Percentiles rank a stretch among this genome's conserved stretches.
These are phyloP conservation scores for Candida sojae DNA, from an alignment of 1,139 yeast genomes.

Conservation along the genomic window DNA sequence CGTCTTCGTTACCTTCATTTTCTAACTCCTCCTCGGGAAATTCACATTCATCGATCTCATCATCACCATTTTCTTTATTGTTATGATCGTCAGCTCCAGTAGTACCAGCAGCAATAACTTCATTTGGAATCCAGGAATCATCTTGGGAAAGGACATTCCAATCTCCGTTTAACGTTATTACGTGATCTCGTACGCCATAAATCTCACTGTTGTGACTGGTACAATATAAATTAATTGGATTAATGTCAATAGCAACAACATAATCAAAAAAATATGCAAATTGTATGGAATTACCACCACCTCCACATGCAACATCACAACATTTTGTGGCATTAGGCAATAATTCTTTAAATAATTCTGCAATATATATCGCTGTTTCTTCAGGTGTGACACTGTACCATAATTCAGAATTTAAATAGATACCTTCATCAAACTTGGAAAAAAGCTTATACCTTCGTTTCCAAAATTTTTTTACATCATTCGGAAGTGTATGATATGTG, in stretches of 20 bases:
- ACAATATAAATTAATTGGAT: slow-evolving; percentile 61
- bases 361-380: slow-evolving; percentile 61
- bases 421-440: slow-evolving; percentile 65
- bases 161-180: slow-evolving; percentile 54
- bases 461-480: slow-evolving; percentile 57
- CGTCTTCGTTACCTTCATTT: too few relatives aligned
- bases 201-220: slow-evolving; percentile 72
- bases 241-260: slow-evolving; percentile 70
- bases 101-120: slow-evolving; percentile 11
- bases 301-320: slow-evolving; percentile 88
- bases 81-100: slow-evolving; percentile 11
- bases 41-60: background rate
- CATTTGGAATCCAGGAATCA: slow-evolving; percentile 15
- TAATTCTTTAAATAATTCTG: slow-evolving; percentile 48
- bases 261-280: slow-evolving; percentile 61
- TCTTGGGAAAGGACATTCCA: slow-evolving; percentile 43
- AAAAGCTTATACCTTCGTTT: slow-evolving; percentile 59
- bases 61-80: slow-evolving; percentile 12
- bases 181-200: slow-evolving; percentile 57
- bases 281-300: slow-evolving; percentile 92
- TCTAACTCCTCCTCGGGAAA: too few relatives aligned
- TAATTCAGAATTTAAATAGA: slow-evolving; percentile 70
- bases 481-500: slow-evolving; percentile 41
- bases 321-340: slow-evolving; percentile 45
- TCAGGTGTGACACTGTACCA: slow-evolving; percentile 97